Conservation (phyloP, 108 stramenopile species). For the Cyclotella atomus region DNA sequence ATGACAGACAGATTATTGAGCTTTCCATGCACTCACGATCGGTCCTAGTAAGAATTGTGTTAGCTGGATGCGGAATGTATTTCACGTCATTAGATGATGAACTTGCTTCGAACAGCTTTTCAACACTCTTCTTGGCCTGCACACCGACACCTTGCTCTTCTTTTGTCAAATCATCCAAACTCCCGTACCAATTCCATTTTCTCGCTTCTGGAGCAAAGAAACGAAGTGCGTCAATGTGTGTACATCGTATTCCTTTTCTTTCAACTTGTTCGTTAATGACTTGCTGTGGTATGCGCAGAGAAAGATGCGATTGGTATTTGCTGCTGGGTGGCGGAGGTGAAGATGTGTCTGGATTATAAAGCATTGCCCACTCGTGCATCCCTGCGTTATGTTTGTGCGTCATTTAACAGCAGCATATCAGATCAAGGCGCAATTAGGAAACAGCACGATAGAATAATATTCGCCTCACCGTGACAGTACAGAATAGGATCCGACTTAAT, state of each 20-base stretch:
- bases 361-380: constrained; percentile 98
- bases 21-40: no score
- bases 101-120: not conserved
- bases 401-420: no score
- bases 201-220: constrained; percentile 91
- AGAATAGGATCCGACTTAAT: constrained; percentile 74
- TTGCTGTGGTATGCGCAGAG: constrained; percentile 75
- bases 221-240: constrained; percentile 93
- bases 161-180: constrained; percentile 2
- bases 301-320: constrained; percentile 81
- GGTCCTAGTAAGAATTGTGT: constrained; percentile 45
- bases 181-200: constrained; percentile 74
- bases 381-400: no score
- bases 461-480: constrained; percentile 79
- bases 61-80: not conserved
- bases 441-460: not conserved
- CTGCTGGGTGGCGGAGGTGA: constrained; percentile 57
- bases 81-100: not conserved
- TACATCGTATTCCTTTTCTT: constrained; percentile 83
- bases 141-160: not conserved
- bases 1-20: no score
- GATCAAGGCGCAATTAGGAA: no score
- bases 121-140: not conserved
- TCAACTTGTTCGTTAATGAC: constrained; percentile 86
- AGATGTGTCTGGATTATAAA: constrained; percentile 76